A percentile compares a stretch with the other conserved stretches of the same genome.
phyloP scores from a whole-genome alignment of 805 yeast species.

The Suhomyces xylopsoci region DNA sequence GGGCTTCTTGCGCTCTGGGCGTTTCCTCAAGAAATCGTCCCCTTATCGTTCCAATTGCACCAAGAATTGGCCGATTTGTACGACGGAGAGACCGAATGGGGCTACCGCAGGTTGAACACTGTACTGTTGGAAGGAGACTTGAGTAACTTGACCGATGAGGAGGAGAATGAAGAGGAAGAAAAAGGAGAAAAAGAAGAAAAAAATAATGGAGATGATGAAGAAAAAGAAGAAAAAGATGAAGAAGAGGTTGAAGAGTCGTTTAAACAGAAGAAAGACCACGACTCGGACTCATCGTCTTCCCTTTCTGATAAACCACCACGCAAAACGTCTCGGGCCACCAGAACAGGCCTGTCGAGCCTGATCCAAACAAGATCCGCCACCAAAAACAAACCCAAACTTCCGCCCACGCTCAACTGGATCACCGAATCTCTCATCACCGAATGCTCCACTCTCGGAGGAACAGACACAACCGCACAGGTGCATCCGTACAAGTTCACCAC shows the following conservation, averaged over 20 bases:
- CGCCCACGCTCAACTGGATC: conserved; percentile 76
- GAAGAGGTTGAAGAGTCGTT: conserved; percentile 9
- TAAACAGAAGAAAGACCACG: conserved; percentile 12
- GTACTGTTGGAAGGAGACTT: conserved; percentile 85
- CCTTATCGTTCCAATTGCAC: conserved; percentile 81
- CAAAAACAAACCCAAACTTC: conserved; percentile 31
- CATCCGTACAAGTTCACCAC: conserved; percentile 95
- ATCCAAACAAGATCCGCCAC: neutral
- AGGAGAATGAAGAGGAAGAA: conserved; percentile 5
- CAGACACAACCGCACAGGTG: conserved; percentile 91
- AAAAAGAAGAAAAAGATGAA: conserved; percentile 20
- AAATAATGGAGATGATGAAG: conserved; percentile 15
- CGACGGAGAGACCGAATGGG: conserved; percentile 89
- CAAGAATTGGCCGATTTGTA: conserved; percentile 74
- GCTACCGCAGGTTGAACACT: conserved; percentile 84
- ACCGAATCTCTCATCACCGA: conserved; percentile 57
- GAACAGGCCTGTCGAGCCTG: conserved; percentile 10
- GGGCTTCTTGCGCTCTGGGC: conserved; percentile 95
- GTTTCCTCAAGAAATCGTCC: conserved; percentile 91
- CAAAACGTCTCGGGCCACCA: conserved; percentile 36
- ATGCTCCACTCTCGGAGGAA: conserved; percentile 80
- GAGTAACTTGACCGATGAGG: conserved; percentile 20
- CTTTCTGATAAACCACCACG: conserved; percentile 30
- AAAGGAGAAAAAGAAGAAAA: conserved; percentile 25
- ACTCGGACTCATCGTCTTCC: conserved; percentile 12